Conservation (phyloP, 1,284 basidiomycete genomes). For the Rhodotorula sp. region DNA sequence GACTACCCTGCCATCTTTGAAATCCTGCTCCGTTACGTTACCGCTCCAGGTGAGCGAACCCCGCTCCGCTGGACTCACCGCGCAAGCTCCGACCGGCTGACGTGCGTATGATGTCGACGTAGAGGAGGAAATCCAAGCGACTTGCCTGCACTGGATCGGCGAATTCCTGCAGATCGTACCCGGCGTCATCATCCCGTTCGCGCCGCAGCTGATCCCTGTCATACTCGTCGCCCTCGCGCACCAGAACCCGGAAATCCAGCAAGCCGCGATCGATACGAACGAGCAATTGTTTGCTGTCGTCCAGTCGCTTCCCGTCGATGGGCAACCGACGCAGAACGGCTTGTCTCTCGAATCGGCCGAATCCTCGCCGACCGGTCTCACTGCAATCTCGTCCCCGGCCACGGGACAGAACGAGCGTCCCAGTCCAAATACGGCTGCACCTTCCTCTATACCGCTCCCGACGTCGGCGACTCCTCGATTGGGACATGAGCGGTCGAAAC, state of each 20-base stretch:
- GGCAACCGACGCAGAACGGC: slow-evolving; percentile 43
- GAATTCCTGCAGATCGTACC: slow-evolving; percentile 85
- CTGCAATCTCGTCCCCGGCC: slow-evolving; percentile 9
- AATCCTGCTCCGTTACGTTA: slow-evolving; percentile 86
- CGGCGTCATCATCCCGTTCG: slow-evolving; percentile 91
- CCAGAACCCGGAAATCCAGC: slow-evolving; percentile 82
- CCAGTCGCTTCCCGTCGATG: slow-evolving; percentile 56
- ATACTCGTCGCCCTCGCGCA: slow-evolving; percentile 93
- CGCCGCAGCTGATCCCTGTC: slow-evolving; percentile 84
- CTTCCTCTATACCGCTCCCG: slow-evolving; percentile 32
- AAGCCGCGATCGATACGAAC: slow-evolving; percentile 82
- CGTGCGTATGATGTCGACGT: background rate
- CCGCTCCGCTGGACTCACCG: background rate
- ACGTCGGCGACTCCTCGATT: background rate
- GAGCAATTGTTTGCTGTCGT: slow-evolving; percentile 80
- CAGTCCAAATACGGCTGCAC: background rate
- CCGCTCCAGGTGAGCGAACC: slow-evolving; percentile 68
- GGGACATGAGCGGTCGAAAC: slow-evolving; percentile 38
- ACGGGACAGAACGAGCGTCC: background rate
- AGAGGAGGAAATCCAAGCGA: slow-evolving; percentile 53
- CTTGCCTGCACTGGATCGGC: slow-evolving; percentile 77
- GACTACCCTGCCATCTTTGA: slow-evolving; percentile 91
- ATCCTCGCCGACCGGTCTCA: background rate
- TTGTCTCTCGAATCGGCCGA: slow-evolving; percentile 29
- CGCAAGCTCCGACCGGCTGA: background rate